phyloP scores from a whole-genome alignment of 108 stramenopile species.

The Schizochytrium sp. region DNA sequence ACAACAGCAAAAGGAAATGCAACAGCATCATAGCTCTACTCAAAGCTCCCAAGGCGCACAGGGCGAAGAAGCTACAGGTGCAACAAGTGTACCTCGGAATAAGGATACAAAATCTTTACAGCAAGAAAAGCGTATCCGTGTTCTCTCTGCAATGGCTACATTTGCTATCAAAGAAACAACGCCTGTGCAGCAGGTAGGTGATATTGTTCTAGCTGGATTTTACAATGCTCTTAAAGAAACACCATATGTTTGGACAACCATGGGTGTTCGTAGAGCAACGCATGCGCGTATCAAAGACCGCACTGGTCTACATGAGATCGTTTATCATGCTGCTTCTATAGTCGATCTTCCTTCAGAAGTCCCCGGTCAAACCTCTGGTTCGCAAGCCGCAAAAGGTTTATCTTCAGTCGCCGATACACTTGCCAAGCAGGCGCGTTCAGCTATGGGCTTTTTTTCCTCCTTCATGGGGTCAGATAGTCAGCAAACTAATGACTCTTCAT shows the following conservation, averaged over 20 bases:
- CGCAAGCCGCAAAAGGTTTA: not conserved
- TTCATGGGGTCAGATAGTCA: not conserved
- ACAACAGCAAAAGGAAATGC: too few species aligned
- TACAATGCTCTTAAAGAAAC: not conserved
- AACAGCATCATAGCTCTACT: too few species aligned
- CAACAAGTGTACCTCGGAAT: too few species aligned
- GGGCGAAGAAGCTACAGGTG: too few species aligned
- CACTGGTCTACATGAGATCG: slow-evolving; percentile 35
- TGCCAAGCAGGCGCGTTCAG: slow-evolving; percentile 45
- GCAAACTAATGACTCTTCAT: not conserved
- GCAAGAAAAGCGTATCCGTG: not conserved
- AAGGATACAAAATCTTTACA: too few species aligned
- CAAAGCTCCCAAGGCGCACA: too few species aligned
- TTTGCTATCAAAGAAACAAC: slow-evolving; percentile 55
- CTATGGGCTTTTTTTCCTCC: slow-evolving; percentile 50
- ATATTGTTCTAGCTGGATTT: slow-evolving; percentile 30
- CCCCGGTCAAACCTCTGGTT: not conserved
- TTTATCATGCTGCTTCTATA: not conserved
- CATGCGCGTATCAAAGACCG: slow-evolving; percentile 38
- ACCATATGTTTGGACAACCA: slow-evolving; percentile 31
- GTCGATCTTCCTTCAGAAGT: not conserved
- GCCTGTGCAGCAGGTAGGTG: slow-evolving; percentile 47
- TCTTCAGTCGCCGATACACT: slow-evolving; percentile 24
- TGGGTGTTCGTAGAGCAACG: not conserved
- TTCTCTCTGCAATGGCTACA: slow-evolving; percentile 7